A percentile compares a stretch with the other conserved stretches of the same genome.
Conservation (phyloP, 1,284 basidiomycete genomes). For the Rhizopogon hawkerae region DNA sequence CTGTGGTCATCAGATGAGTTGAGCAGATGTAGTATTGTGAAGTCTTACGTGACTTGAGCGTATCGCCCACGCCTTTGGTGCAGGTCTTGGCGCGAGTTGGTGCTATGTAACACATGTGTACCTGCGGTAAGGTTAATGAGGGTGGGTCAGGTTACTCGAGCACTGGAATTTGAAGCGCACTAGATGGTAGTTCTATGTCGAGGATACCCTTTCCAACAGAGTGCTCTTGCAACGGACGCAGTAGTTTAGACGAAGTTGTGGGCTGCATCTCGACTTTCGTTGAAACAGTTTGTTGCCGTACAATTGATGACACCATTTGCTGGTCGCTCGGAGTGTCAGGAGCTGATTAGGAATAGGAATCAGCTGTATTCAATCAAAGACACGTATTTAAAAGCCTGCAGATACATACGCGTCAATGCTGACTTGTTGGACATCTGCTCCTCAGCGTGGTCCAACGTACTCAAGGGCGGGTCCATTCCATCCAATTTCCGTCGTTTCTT, state of each 20-base stretch:
- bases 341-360: neutral
- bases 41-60: constrained; percentile 20
- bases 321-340: neutral
- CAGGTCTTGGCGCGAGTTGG: constrained; percentile 8
- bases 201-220: neutral
- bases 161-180: neutral
- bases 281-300: neutral
- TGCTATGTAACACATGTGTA: neutral
- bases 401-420: neutral
- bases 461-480: constrained; percentile 12
- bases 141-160: neutral
- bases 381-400: neutral
- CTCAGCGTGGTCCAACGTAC: constrained; percentile 3
- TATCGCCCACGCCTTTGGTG: constrained; percentile 27
- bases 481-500: constrained; percentile 25
- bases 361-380: neutral
- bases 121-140: neutral
- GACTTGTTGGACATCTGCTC: neutral
- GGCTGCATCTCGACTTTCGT: neutral
- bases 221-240: neutral
- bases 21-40: neutral
- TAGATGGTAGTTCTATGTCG: neutral
- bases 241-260: neutral
- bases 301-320: neutral
- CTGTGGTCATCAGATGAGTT: neutral